These are phyloP conservation scores for Citropsis articulata DNA, from an alignment of 345 rosid genomes.

Conservation along the genomic window DNA sequence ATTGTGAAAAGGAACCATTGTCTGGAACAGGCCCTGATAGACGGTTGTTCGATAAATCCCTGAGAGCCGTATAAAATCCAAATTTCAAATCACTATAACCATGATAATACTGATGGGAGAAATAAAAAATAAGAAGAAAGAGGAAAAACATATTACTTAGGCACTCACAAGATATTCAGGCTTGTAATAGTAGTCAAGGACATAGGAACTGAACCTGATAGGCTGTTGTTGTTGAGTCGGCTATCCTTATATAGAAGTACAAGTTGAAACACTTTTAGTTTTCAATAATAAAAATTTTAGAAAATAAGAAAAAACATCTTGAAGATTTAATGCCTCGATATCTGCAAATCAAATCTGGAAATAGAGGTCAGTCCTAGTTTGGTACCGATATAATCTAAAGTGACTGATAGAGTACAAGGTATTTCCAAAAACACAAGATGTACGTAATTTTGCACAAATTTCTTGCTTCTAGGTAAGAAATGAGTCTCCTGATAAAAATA, in stretches of 20 bases:
- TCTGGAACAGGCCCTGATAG: conserved; percentile 39
- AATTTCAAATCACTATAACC: not conserved
- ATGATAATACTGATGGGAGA: too few species aligned
- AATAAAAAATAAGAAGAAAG: too few species aligned
- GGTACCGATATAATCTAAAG: not conserved
- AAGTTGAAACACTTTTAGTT: conserved; percentile 4
- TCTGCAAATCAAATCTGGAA: not conserved
- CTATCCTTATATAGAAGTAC: conserved; percentile 29
- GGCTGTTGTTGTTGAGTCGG: conserved; percentile 44
- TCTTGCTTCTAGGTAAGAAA: too few species aligned
- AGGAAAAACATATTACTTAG: too few species aligned
- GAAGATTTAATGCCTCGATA: not conserved
- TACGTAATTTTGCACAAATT: too few species aligned
- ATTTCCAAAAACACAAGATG: not conserved
- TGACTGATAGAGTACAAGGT: not conserved
- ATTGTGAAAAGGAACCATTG: conserved; percentile 20
- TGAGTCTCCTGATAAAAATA: not conserved
- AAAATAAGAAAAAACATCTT: not conserved
- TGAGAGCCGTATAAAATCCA: conserved; percentile 5
- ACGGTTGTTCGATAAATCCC: conserved; percentile 41
- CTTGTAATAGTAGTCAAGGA: too few species aligned
- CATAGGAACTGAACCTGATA: too few species aligned
- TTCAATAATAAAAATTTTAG: not conserved
- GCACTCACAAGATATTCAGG: too few species aligned
- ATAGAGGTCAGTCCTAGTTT: not conserved